Evolutionary conservation across 1,284 basidiomycete species (phyloP).

Genomic region (Cryptococcus hybrid): DNA sequence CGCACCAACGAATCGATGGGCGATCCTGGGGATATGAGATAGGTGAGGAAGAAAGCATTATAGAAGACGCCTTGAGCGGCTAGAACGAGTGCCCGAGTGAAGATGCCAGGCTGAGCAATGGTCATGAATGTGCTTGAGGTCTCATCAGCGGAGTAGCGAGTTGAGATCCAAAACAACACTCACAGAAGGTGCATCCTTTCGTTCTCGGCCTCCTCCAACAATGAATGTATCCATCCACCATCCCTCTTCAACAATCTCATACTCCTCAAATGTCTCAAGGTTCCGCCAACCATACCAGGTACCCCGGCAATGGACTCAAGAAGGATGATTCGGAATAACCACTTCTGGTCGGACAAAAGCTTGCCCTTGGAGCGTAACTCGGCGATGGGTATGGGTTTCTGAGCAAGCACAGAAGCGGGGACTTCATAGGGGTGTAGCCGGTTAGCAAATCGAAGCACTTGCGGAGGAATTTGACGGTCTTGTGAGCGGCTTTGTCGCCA

Average conservation of each 20-base stretch:
- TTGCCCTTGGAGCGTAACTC: conserved; percentile 71
- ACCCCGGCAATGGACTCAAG: conserved; percentile 90
- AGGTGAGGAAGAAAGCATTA: conserved; percentile 84
- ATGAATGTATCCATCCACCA: conserved; percentile 80
- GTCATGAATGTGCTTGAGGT: conserved; percentile 78
- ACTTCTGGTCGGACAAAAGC: conserved; percentile 68
- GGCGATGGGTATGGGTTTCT: conserved; percentile 58
- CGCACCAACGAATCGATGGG: conserved; percentile 93
- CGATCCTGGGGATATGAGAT: conserved; percentile 73
- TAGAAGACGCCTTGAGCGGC: conserved; percentile 85
- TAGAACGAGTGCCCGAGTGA: conserved; percentile 77
- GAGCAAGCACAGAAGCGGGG: conserved; percentile 23
- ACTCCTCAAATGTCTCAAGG: conserved; percentile 76
- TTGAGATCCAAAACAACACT: conserved; percentile 27
- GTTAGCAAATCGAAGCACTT: conserved; percentile 64
- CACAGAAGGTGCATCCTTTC: conserved; percentile 90
- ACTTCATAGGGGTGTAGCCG: conserved; percentile 69
- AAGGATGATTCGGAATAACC: conserved; percentile 82
- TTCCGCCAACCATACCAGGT: conserved; percentile 90
- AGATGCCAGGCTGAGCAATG: conserved; percentile 68
- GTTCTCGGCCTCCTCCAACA: conserved; percentile 91
- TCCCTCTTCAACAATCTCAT: conserved; percentile 83
- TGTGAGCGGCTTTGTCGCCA: conserved; percentile 68
- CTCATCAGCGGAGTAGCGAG: neutral
- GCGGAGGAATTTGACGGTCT: conserved; percentile 62